Evolutionary conservation across 352 stramenopile genomes (phyloP), one percentile per base, ranked within the genome.

Genomic region (Thraustochytrium sp.): DNA sequence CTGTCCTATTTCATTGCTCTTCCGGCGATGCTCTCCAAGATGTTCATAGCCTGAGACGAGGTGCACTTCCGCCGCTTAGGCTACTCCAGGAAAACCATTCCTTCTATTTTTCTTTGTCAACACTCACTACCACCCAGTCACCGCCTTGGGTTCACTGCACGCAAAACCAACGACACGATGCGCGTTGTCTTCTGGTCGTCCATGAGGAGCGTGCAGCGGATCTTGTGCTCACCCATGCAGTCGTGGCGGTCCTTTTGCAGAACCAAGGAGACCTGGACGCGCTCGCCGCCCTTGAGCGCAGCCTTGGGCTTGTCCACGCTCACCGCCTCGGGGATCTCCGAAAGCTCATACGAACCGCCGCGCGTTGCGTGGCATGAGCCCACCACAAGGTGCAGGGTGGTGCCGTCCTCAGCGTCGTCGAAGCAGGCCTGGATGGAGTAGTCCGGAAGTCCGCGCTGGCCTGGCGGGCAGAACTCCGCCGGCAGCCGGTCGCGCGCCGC

Each of bases 301-400:
- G 44, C 68, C 68, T 80, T 80, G 23, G 68, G 42, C 31, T 80
- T 80, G 2, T 80, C 68, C 4, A 59, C 34, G 9, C 5, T 11
- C 3, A 80, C 29, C 23, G 31, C 34, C n/a, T 3, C 21, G 8
- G 68, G 53, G 11, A 44, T 46, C 2, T 51, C 29, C 34, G 23
- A 21, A 26, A 80, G 29, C n/a, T 80, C 68, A 26, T 51, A 80
- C n/a, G n/a, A 48, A 8, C 68, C 68, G 18, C 68, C 68, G 3
- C 40, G 26, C 23, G 31, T 51, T 5, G 48, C 42, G 18, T 42
- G 5, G 49, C 68, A 80, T 0, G 48, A 65, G 8, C 68, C 62
- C 4, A 75, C 40, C 38, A 54, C 29, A 18, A 75, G 4, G 4
- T 55, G 5, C 38, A 51, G 36, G 3, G 62, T 54, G 5, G 38